Evolutionary conservation across 805 yeast species (phyloP).

Genomic region (Torulaspora indica): DNA sequence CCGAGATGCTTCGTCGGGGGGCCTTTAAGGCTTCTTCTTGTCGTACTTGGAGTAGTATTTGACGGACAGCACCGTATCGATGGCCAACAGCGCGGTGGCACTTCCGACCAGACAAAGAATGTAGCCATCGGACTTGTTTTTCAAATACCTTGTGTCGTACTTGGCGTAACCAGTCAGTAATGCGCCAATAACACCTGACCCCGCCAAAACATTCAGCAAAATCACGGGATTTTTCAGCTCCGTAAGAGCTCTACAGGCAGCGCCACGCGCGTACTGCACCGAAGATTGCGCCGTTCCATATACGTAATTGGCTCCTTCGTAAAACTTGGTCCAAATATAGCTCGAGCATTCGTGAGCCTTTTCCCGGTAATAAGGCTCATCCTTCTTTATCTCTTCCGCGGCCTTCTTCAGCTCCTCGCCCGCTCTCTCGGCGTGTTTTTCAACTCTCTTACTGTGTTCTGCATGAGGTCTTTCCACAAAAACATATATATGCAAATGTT

Average conservation of each 20-base stretch:
- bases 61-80: constrained; percentile 51
- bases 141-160: constrained; percentile 47
- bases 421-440: constrained; percentile 19
- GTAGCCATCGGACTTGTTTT: constrained; percentile 41
- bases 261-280: constrained; percentile 17
- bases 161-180: constrained; percentile 45
- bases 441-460: constrained; percentile 9
- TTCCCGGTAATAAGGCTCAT: constrained; percentile 28
- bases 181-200: constrained; percentile 45
- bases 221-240: constrained; percentile 64
- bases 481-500: constrained; percentile 14
- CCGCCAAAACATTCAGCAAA: constrained; percentile 47
- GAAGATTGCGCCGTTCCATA: constrained; percentile 13
- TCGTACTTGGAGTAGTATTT: constrained; percentile 53
- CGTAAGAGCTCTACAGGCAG: constrained; percentile 9
- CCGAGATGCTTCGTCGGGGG: neutral
- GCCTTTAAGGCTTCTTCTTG: constrained; percentile 38
- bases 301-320: constrained; percentile 3
- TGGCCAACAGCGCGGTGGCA: constrained; percentile 49
- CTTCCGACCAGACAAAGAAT: constrained; percentile 50
- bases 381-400: constrained; percentile 34
- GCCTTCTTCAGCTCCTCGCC: constrained; percentile 34
- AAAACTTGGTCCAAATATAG: constrained; percentile 9
- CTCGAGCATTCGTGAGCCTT: constrained; percentile 23
- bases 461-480: constrained; percentile 15